A percentile compares a stretch with the other conserved stretches of the same genome.
Conservation (phyloP, 2,329 filamentous ascomycete genomes). For the Aspergillus calidoustus region DNA sequence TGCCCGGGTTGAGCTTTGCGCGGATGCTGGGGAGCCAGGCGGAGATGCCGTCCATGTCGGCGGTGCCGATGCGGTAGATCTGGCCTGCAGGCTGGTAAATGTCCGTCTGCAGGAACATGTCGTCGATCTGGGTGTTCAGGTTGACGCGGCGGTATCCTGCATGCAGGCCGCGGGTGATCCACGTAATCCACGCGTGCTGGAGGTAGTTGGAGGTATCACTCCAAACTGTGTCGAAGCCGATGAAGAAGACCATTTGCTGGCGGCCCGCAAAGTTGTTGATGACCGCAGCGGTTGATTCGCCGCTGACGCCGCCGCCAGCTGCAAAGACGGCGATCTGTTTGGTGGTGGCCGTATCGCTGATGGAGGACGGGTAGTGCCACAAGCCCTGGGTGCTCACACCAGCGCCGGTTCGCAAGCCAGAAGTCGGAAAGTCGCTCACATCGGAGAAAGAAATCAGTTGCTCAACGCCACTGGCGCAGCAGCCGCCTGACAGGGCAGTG, state of each 20-base stretch:
- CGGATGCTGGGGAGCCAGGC: conserved; percentile 48
- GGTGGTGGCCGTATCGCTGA: conserved; percentile 59
- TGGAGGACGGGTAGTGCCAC: conserved; percentile 63
- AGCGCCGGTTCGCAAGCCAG: conserved; percentile 57
- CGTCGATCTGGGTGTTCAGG: conserved; percentile 64
- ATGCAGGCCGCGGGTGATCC: conserved; percentile 63
- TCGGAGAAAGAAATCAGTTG: conserved; percentile 61
- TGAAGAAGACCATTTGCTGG: conserved; percentile 67
- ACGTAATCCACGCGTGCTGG: conserved; percentile 67
- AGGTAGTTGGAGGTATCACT: conserved; percentile 60
- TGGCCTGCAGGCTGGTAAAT: conserved; percentile 55
- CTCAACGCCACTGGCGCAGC: conserved; percentile 55
- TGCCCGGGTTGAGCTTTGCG: conserved; percentile 56
- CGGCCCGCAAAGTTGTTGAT: conserved; percentile 63
- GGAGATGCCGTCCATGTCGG: conserved; percentile 54
- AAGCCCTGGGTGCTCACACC: conserved; percentile 57
- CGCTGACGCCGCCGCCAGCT: conserved; percentile 46
- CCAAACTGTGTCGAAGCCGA: conserved; percentile 58
- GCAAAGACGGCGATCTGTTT: conserved; percentile 60
- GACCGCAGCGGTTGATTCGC: conserved; percentile 58
- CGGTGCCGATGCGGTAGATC: conserved; percentile 55
- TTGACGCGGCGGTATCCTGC: conserved; percentile 61
- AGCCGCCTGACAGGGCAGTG: conserved; percentile 46
- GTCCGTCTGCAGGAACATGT: conserved; percentile 62
- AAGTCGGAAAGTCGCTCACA: conserved; percentile 57